Base-by-base conservation (phyloP, 1,284 basidiomycete genomes). In the Rhodotorula sp. region DNA sequence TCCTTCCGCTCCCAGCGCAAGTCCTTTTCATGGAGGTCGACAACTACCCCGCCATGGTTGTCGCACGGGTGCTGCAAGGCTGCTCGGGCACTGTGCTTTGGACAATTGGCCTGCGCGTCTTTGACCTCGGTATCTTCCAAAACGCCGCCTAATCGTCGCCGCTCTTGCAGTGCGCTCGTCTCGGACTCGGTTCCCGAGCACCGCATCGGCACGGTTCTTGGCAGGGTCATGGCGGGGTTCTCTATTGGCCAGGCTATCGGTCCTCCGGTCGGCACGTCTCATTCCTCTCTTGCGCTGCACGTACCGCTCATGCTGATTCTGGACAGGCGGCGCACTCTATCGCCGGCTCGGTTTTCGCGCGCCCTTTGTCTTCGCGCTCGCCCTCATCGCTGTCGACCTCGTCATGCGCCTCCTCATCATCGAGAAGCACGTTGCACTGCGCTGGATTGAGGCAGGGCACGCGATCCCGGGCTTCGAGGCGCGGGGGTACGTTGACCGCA, bases 11-110 rank as follows among this genome's bases (percentile, higher is more conserved):
- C 13, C 22, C 58, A 44, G 76, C 76, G 0, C 54, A 77, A 29
- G 55, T 79, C 56, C 64, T 79, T 41, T 78, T 79, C 65, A 79
- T 79, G 79, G 73, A 76, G 19, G 65, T 70, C 7, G 50, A 67
- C 4, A 69, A 21, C 27, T 79, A 73, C 46, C 48, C 74, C 1
- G 44, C 70, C 3, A 69, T 79, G 64, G 54, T 79, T n/a, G 63
- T 79, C 25, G 67, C 74, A 1, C 73, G 79, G 0, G 70, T 79
- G 3, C 58, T 79, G 41, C 79, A 79, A 66, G 79, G 79, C 2
- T 66, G 76, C 61, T 68, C 65, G 19, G 79, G 79, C 2, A 79
- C 78, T 0, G 74, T 70, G 0, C 61, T 79, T 1, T 79, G 75
- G 74, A 76, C 75, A 0, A 62, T 79, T 10, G 73, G 75, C 3